Base-by-base conservation (phyloP, 768 basidiomycete genomes). In the Fibroporia radiculosa region DNA sequence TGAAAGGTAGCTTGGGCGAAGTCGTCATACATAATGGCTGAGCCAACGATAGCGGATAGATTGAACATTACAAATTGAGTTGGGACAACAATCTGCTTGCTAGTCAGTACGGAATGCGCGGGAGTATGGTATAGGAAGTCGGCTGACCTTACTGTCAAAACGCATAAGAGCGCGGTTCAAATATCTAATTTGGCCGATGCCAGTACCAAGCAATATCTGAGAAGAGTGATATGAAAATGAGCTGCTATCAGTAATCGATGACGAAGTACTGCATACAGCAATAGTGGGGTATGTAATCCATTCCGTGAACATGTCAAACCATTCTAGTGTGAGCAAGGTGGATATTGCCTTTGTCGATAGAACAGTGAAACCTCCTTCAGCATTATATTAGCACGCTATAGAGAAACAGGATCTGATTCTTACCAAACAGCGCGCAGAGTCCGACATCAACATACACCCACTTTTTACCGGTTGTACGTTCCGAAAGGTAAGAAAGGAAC, bases 21-120 rank as follows among this genome's bases (percentile, higher is more conserved):
- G 62, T 99, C 95, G 20, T 89, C 85, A 59, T 95, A 99, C 1
- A 99, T 74, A 13, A 99, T 82, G 1, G 89, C 91, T 3, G 91
- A 93, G 22, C 93, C 95, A 44, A 88, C 68, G 53, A 99, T 93
- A 4, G 90, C 91, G 4, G 89, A 91, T 27, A 98, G 71, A 20
- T 89, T 93, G 68, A 98, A 98, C 45, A 92, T 73, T 24, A 95
- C 91, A 61, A 96, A 98, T 69, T 97, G 93, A 12, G 82, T 83
- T 4, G 93, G 95, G 51, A 98, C 90, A 20, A 97, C 93, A 42
- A 83, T 74, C 87, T 90, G 45, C 38, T 22, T 31, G 0, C 44
- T 31, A 20, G 48, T 49, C 39, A 47, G 47, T 40, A 29, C 47
- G 5, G 29, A n/a, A n/a, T n/a, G 29, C 29, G 8, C 29, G 23